These are phyloP conservation scores for Vicia villosa DNA, from an alignment of 306 rosid genomes.

Conservation along the genomic window DNA sequence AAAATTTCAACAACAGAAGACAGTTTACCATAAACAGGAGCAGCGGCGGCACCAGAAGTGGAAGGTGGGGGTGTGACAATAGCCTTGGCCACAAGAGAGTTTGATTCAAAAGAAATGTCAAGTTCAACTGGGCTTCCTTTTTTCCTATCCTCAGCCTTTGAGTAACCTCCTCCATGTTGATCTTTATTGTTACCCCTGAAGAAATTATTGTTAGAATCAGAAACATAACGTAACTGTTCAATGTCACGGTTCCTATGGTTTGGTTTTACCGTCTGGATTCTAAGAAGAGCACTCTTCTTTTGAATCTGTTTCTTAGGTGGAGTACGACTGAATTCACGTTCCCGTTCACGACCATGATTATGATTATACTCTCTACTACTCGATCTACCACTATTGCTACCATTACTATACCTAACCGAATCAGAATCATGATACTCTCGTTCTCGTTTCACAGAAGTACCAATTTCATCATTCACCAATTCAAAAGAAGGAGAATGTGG, in stretches of 20 bases:
- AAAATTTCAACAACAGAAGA: conserved; percentile 33
- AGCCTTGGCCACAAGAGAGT: conserved; percentile 87
- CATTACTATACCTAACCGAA: conserved; percentile 39
- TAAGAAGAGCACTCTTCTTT: conserved; percentile 91
- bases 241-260: conserved; percentile 56
- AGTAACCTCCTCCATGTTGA: conserved; percentile 47
- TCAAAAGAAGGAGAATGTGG: conserved; percentile 42
- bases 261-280: conserved; percentile 66
- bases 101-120: conserved; percentile 84
- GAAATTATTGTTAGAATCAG: conserved; percentile 47
- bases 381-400: conserved; percentile 36
- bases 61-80: conserved; percentile 43
- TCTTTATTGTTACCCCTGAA: conserved; percentile 63
- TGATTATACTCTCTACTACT: conserved; percentile 52
- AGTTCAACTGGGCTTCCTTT: conserved; percentile 72
- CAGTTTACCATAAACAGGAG: conserved; percentile 27
- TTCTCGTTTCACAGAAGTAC: conserved; percentile 49
- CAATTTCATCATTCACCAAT: conserved; percentile 41
- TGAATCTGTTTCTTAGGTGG: conserved; percentile 84
- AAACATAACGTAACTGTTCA: conserved; percentile 53
- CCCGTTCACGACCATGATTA: conserved; percentile 38
- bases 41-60: conserved; percentile 32
- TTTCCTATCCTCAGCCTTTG: conserved; percentile 44
- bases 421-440: conserved; percentile 59
- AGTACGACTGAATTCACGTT: conserved; percentile 47